A percentile compares a stretch with the other conserved stretches of the same genome.
phyloP scores from a whole-genome alignment of 805 yeast species.

The Ogataea trehaloabstinens region DNA sequence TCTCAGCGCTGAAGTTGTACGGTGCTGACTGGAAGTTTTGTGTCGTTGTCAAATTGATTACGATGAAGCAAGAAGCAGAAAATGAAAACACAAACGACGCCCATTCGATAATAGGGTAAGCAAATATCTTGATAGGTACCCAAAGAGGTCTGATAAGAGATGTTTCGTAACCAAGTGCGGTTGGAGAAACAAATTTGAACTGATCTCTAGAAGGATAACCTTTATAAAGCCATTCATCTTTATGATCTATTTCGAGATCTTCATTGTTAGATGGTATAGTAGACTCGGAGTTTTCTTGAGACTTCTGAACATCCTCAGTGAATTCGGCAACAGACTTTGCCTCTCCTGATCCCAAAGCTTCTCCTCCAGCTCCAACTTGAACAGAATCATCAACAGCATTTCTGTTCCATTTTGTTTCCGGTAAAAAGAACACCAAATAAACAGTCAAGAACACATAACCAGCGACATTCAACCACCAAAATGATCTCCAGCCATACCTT shows the following conservation, averaged over 20 bases:
- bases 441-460: conserved; percentile 15
- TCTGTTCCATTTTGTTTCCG: conserved; percentile 19
- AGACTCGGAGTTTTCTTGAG: not conserved
- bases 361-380: conserved; percentile 1
- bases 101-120: conserved; percentile 12
- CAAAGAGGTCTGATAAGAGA: conserved; percentile 15
- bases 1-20: conserved; percentile 10
- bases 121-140: conserved; percentile 14
- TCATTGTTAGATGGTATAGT: conserved; percentile 1
- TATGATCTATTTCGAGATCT: conserved; percentile 5
- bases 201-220: conserved; percentile 16
- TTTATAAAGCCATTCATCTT: conserved; percentile 13
- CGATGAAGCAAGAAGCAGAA: conserved; percentile 9
- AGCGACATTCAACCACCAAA: conserved; percentile 18
- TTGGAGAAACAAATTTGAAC: conserved; percentile 15
- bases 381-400: conserved; percentile 9
- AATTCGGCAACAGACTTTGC: conserved; percentile 4
- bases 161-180: conserved; percentile 15
- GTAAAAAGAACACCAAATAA: conserved; percentile 8
- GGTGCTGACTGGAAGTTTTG: conserved; percentile 7
- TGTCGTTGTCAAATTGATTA: conserved; percentile 8
- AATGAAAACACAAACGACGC: conserved; percentile 10
- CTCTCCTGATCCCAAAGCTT: conserved; percentile 4
- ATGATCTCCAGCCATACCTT: conserved; percentile 17
- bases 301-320: conserved; percentile 3